Conservation (phyloP, 2,329 filamentous ascomycete species). For the Ophiostoma pallidulum region DNA sequence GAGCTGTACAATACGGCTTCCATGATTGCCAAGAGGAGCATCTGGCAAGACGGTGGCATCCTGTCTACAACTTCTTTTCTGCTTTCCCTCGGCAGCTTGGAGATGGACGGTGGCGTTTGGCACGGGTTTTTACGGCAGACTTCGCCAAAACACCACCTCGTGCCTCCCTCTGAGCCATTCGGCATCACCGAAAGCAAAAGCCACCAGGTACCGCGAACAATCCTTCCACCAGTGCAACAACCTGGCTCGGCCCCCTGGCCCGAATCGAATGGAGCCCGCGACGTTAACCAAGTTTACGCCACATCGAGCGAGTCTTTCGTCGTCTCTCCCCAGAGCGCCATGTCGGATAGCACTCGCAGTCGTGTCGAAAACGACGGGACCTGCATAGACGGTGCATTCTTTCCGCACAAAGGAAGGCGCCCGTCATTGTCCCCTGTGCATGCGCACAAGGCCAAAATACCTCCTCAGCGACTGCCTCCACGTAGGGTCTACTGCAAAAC, state of each 20-base stretch:
- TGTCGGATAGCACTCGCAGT: slow-evolving; percentile 18
- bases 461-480: slow-evolving; percentile 42
- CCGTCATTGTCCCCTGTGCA: slow-evolving; percentile 34
- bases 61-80: slow-evolving; percentile 41
- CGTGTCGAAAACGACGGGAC: slow-evolving; percentile 29
- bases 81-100: slow-evolving; percentile 36
- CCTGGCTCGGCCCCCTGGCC: background rate
- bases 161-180: background rate
- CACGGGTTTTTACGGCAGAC: slow-evolving; percentile 35
- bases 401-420: slow-evolving; percentile 28
- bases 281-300: slow-evolving; percentile 17
- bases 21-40: slow-evolving; percentile 36
- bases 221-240: background rate
- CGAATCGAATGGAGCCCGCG: background rate
- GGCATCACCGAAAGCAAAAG: background rate
- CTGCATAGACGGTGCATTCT: slow-evolving; percentile 31
- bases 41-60: slow-evolving; percentile 39
- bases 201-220: background rate
- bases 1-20: slow-evolving; percentile 34
- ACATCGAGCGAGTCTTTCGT: slow-evolving; percentile 21
- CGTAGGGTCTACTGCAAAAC: slow-evolving; percentile 57
- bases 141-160: background rate
- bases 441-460: slow-evolving; percentile 29
- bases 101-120: slow-evolving; percentile 28
- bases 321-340: slow-evolving; percentile 24